Evolutionary conservation across 345 rosid species (phyloP).

Genomic region (Isatis tinctoria): DNA sequence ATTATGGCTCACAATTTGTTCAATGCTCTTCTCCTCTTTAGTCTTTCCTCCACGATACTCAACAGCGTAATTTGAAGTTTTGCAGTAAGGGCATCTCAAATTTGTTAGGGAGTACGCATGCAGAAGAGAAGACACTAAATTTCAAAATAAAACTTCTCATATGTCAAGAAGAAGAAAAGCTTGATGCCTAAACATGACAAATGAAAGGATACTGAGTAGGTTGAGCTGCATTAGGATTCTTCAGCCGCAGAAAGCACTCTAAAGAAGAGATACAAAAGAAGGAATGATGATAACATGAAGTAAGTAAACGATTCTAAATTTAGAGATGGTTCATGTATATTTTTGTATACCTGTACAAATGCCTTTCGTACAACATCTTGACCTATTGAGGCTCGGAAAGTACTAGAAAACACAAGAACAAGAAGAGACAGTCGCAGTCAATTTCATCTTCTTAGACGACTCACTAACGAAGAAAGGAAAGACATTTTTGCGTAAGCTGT

Average conservation of each 20-base stretch:
- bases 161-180: background rate
- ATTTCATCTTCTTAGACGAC: background rate
- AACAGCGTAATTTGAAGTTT: constrained; percentile 84
- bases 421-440: background rate
- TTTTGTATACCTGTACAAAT: constrained; percentile 68
- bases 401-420: constrained; percentile 40
- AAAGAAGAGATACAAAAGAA: constrained; percentile 18
- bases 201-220: constrained; percentile 85
- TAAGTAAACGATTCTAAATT: background rate
- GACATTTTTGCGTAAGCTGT: background rate
- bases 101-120: constrained; percentile 42
- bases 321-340: background rate
- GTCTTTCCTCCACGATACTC: constrained; percentile 86
- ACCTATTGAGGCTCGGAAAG: constrained; percentile 90
- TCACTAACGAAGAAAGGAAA: background rate
- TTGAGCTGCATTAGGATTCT: constrained; percentile 80
- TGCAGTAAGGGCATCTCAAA: constrained; percentile 85
- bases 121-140: background rate
- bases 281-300: background rate
- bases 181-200: background rate
- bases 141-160: background rate
- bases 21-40: constrained; percentile 88
- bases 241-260: constrained; percentile 99
- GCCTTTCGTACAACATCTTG: constrained; percentile 88
- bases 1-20: constrained; percentile 61